phyloP scores from a whole-genome alignment of 768 basidiomycete genomes.

The Saitozyma podzolica region DNA sequence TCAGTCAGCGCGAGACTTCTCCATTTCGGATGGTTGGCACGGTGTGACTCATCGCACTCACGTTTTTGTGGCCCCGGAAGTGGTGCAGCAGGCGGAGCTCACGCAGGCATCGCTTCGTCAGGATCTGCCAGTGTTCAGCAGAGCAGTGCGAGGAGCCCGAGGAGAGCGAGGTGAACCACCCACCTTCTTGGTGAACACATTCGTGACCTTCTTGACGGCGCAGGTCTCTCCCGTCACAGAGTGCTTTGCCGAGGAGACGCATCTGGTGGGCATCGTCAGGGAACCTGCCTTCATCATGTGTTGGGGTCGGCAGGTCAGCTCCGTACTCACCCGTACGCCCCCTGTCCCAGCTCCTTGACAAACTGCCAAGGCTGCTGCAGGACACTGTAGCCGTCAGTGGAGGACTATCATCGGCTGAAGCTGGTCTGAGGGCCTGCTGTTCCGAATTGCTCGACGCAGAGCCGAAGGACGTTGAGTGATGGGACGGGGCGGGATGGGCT shows the following conservation, averaged over 20 bases:
- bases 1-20: conserved; percentile 2
- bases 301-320: background rate
- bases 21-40: background rate
- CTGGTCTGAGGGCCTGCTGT: background rate
- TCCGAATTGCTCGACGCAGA: background rate
- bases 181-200: conserved; percentile 53
- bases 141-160: conserved; percentile 5
- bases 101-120: conserved; percentile 92
- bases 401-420: background rate
- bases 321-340: conserved; percentile 83
- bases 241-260: conserved; percentile 56
- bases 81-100: conserved; percentile 92
- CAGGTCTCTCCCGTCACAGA: conserved; percentile 51
- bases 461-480: no score
- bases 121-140: conserved; percentile 57
- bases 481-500: no score
- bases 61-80: conserved; percentile 99
- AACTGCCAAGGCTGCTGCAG: conserved; percentile 60
- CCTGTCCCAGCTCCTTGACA: conserved; percentile 95
- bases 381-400: conserved; percentile 17
- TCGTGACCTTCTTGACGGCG: conserved; percentile 50
- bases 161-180: conserved; percentile 7
- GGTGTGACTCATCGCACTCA: conserved; percentile 52
- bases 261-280: conserved; percentile 21
- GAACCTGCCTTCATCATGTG: background rate